phyloP scores from a whole-genome alignment of 805 yeast genomes.

The Metschnikowia kunwiensis region DNA sequence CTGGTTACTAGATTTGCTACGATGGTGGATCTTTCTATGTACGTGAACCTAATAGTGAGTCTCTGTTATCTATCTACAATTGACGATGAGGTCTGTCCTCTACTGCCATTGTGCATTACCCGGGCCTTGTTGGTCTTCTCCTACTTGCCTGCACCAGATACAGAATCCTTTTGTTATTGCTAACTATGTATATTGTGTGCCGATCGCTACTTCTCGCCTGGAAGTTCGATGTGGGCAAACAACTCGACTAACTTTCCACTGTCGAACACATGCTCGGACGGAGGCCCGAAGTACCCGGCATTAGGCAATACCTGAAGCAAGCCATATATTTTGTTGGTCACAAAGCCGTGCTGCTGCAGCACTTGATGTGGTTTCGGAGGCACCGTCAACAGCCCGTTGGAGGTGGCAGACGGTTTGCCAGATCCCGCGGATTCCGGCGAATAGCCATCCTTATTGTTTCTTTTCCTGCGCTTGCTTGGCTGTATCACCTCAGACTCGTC shows the following conservation, averaged over 20 bases:
- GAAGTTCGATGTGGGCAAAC: conserved; percentile 28
- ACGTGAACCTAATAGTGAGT: no score
- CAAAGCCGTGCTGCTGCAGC: conserved; percentile 24
- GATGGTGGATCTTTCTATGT: no score
- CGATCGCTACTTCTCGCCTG: conserved; percentile 14
- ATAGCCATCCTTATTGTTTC: conserved; percentile 9
- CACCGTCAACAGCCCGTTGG: conserved; percentile 3
- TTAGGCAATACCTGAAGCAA: conserved; percentile 59
- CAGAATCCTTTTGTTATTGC: no score
- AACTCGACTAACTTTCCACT: conserved; percentile 49
- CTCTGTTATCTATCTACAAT: no score
- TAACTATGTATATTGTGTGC: no score
- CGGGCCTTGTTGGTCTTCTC: no score
- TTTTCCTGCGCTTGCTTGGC: conserved; percentile 17
- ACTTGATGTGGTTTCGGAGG: conserved; percentile 9
- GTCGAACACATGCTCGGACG: conserved; percentile 51
- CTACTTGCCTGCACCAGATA: no score
- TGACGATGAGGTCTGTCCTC: no score
- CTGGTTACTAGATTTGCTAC: no score
- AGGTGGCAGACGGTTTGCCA: background rate
- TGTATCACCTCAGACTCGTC: conserved; percentile 15
- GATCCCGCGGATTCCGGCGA: conserved; percentile 11
- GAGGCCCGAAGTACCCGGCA: conserved; percentile 49
- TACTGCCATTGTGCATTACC: no score
- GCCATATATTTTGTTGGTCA: conserved; percentile 36